These are phyloP conservation scores for Neopestalotiopsis rosae DNA, from an alignment of 2,329 filamentous ascomycete genomes.

Conservation along the genomic window DNA sequence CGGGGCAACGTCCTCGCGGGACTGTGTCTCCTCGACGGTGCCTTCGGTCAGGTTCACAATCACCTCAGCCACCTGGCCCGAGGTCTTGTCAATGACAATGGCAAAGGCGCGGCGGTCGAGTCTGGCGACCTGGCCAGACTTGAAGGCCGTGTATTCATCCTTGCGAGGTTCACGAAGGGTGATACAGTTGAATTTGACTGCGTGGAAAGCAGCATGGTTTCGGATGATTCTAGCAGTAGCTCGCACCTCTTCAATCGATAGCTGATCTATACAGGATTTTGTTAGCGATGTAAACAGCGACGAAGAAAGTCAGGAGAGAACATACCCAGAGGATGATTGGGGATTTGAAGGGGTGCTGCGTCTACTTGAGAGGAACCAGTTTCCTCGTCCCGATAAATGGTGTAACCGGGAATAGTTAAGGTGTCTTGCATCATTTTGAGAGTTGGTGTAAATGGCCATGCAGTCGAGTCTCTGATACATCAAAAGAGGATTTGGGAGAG, in stretches of 20 bases:
- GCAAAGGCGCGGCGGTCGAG: slow-evolving; percentile 55
- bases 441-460: slow-evolving; percentile 20
- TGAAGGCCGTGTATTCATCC: slow-evolving; percentile 65
- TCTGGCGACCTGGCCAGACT: slow-evolving; percentile 53
- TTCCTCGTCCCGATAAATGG: slow-evolving; percentile 49
- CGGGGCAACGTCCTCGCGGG: slow-evolving; percentile 51
- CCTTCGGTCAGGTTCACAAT: slow-evolving; percentile 52
- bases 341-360: slow-evolving; percentile 31
- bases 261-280: no score
- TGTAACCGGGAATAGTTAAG: slow-evolving; percentile 50
- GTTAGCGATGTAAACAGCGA: no score
- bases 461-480: slow-evolving; percentile 12
- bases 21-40: slow-evolving; percentile 50
- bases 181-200: slow-evolving; percentile 63
- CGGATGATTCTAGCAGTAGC: slow-evolving; percentile 54
- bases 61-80: slow-evolving; percentile 52
- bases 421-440: slow-evolving; percentile 48
- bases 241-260: slow-evolving; percentile 60
- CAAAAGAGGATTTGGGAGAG: slow-evolving; percentile 12
- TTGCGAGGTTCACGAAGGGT: slow-evolving; percentile 71
- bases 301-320: not conserved
- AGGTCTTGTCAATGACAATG: slow-evolving; percentile 50
- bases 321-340: slow-evolving; percentile 45
- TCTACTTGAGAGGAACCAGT: slow-evolving; percentile 41
- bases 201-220: slow-evolving; percentile 38